Conservation (phyloP, 2,329 filamentous ascomycete genomes). For the Ophiostoma sp. region DNA sequence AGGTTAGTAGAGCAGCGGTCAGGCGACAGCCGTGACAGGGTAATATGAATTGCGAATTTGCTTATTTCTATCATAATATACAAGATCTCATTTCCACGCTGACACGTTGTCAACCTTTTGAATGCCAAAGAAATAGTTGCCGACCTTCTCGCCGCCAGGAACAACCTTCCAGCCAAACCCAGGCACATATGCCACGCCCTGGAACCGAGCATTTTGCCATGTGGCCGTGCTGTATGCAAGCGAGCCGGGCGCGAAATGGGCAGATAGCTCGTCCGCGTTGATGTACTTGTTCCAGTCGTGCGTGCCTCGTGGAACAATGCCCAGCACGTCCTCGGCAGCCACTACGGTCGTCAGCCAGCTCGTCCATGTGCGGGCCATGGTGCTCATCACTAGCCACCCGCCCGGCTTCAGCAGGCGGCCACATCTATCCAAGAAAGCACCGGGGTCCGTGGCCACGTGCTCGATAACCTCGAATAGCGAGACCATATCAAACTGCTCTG, state of each 20-base stretch:
- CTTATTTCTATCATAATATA: neutral
- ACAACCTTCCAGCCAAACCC: slow-evolving; percentile 86
- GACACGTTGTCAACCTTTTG: slow-evolving; percentile 38
- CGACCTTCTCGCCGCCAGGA: slow-evolving; percentile 71
- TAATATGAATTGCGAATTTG: neutral
- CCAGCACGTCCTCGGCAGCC: slow-evolving; percentile 78
- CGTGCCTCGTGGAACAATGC: slow-evolving; percentile 85
- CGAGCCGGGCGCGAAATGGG: slow-evolving; percentile 41
- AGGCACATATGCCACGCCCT: slow-evolving; percentile 87
- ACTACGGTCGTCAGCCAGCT: slow-evolving; percentile 92
- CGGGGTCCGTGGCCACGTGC: slow-evolving; percentile 69
- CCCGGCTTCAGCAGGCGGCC: slow-evolving; percentile 77
- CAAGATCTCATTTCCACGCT: neutral
- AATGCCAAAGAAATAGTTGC: slow-evolving; percentile 95
- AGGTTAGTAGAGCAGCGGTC: no score
- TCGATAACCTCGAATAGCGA: slow-evolving; percentile 93
- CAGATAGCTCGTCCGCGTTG: slow-evolving; percentile 70
- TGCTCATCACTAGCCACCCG: slow-evolving; percentile 88
- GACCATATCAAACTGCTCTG: slow-evolving; percentile 63
- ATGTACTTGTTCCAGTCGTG: slow-evolving; percentile 98
- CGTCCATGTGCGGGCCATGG: slow-evolving; percentile 82
- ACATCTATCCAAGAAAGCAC: slow-evolving; percentile 65
- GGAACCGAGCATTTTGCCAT: slow-evolving; percentile 56
- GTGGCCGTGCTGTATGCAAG: slow-evolving; percentile 29
- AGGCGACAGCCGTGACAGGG: no score